Base-by-base conservation (phyloP, 1,284 basidiomycete genomes). In the Ceratobasidium sp. region DNA sequence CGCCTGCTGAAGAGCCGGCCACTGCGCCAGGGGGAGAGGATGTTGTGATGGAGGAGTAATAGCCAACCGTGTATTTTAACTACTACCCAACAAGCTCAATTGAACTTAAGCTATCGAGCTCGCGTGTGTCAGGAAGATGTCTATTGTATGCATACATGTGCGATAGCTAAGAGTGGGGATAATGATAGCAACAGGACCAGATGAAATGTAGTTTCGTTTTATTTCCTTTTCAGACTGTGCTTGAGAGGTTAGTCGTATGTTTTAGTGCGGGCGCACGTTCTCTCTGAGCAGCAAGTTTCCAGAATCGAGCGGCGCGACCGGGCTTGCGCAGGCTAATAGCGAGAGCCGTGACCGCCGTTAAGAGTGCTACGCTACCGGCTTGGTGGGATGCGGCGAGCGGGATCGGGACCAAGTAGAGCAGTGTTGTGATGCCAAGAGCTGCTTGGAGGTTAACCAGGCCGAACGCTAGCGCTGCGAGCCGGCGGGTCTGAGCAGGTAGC, bases 381-480 rank as follows among this genome's bases (percentile, higher is more conserved):
- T 99, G 98, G 82, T 99, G 98, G 48, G 92, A 89, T 9, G 96
- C 94, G 1, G 98, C 98, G 1, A 99, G 85, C 0, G 94, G 93
- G 3, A 96, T 89, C 0, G 98, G 98, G 0, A 99, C 98, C 76
- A 99, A 88, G 83, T 98, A 98, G 36, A 99, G 82, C 19, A 99
- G 85, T 0, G 98, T 99, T 15, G 92, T 90, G 76, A 99, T 95
- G 1, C 98, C 98, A 24, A 99, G 87, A 0, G 91, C 84, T 33
- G 95, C 94, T 83, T 99, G 98, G 1, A 94, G 81, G 77, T 97
- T 92, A 11, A 90, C 96, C 85, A 96, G 92, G 2, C 87, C 91
- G 77, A 96, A 94, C 0, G 93, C 92, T 7, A 88, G 88, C 1
- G 87, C 87, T 17, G 89, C 87, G 41, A 93, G 87, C 33, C 87